Evolutionary conservation across 75 land plant species (phyloP), one percentile per base, ranked within the genome.

Genomic region (Adiantum capillusveneris): DNA sequence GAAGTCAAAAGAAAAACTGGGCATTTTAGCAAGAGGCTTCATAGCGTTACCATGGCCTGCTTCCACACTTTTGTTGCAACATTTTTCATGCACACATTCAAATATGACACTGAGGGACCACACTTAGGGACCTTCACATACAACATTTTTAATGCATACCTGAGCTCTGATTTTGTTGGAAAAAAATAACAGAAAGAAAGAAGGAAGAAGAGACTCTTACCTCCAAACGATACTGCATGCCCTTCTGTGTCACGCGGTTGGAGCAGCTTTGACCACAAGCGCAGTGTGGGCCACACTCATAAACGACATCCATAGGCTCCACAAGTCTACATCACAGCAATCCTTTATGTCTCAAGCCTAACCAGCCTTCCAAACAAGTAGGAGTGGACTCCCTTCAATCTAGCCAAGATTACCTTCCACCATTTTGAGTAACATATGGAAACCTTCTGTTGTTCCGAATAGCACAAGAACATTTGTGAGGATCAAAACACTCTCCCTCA

Each of bases 201-300:
- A 41, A 41, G 43, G 43, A 9, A n/a, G n/a, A n/a, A n/a, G n/a
- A n/a, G n/a, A n/a, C n/a, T n/a, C 50, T n/a, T 17, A 85, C 89
- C 89, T 85, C 89, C 11, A 85, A 70, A 1, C 76, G 73, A 49
- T 81, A 87, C 39, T 57, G 74, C 29, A 81, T 59, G 27, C 85
- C 85, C 12, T 70, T 62, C 55, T 87, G 92, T 6, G 89, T 74
- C 26, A 71, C 78, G n/a, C 92, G 69, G 36, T 87, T 87, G 28
- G 85, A 54, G 61, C 92, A 87, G 24, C 16, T 49, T 41, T 77
- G 68, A 58, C 77, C 79, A 69, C 92, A 87, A 11, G 75, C 71
- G 63, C 88, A 87, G 9, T 68, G 57, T 29, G 78, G 79, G 14
- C 92, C 92, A 76, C 92, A 87, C 52, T 87, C 92, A 67, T 78